Conservation (phyloP, 768 basidiomycete genomes). For the Coprinopsis marcescibilis region DNA sequence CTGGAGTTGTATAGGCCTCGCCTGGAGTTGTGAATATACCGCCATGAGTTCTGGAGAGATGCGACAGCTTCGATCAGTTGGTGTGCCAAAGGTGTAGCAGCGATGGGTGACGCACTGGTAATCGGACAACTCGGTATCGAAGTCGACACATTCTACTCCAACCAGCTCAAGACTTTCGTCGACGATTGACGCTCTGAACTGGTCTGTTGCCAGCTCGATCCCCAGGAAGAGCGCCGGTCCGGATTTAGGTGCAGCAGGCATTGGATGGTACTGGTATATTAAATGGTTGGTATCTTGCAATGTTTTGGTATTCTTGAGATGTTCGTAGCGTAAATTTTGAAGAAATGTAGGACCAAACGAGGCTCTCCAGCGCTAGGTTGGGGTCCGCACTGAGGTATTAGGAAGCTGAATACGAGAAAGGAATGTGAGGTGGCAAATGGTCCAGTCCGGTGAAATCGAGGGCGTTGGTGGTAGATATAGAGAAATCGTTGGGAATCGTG, state of each 20-base stretch:
- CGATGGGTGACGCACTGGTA: constrained; percentile 60
- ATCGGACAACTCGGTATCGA: constrained; percentile 73
- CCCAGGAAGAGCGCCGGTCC: constrained; percentile 68
- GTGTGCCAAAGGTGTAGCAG: constrained; percentile 11
- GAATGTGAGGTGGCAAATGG: constrained; percentile 23
- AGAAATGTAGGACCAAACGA: constrained; percentile 6
- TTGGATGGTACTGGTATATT: constrained; percentile 27
- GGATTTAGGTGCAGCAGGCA: constrained; percentile 40
- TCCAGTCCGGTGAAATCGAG: constrained; percentile 12
- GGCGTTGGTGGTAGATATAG: neutral
- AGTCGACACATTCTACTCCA: constrained; percentile 78
- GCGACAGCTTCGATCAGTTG: constrained; percentile 8
- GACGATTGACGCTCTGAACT: constrained; percentile 76
- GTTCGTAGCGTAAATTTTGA: constrained; percentile 5
- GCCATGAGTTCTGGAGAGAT: constrained; percentile 60
- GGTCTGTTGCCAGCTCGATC: constrained; percentile 80
- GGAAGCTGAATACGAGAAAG: constrained; percentile 12
- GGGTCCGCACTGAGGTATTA: constrained; percentile 2
- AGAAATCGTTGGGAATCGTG: neutral
- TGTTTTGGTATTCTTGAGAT: constrained; percentile 19
- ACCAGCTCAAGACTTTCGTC: constrained; percentile 80
- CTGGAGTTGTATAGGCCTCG: constrained; percentile 81
- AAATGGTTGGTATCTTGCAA: constrained; percentile 23
- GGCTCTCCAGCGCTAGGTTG: neutral
- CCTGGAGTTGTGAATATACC: constrained; percentile 84